Evolutionary conservation across 2,329 filamentous ascomycete species (phyloP).

Genomic region (Penicillium italicum): DNA sequence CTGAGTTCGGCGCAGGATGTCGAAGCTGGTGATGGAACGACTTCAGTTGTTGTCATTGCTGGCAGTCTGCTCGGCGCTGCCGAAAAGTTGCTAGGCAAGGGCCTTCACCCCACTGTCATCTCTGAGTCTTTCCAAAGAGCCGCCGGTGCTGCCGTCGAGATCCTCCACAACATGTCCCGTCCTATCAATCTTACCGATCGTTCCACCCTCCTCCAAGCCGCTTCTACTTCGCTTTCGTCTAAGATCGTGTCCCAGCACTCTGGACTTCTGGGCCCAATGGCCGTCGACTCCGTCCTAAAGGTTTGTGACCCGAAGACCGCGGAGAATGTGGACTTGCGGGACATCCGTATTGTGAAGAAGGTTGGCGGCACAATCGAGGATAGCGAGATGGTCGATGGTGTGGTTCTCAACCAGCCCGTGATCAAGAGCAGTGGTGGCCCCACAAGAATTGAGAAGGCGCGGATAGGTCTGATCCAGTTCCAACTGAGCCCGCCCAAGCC

Average conservation of each 20-base stretch:
- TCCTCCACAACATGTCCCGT: slow-evolving; percentile 92
- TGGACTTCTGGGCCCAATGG: slow-evolving; percentile 92
- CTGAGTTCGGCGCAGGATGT: slow-evolving; percentile 96
- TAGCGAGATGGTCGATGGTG: slow-evolving; percentile 91
- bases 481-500: slow-evolving; percentile 97
- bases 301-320: slow-evolving; percentile 94
- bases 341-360: slow-evolving; percentile 97
- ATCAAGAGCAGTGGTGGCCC: slow-evolving; percentile 92
- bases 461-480: slow-evolving; percentile 96
- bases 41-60: slow-evolving; percentile 95
- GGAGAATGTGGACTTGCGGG: slow-evolving; percentile 93
- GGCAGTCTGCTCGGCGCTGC: slow-evolving; percentile 91
- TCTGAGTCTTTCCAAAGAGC: slow-evolving; percentile 97
- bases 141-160: slow-evolving; percentile 79
- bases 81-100: slow-evolving; percentile 84
- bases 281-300: slow-evolving; percentile 92
- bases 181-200: slow-evolving; percentile 87
- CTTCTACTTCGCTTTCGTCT: slow-evolving; percentile 93
- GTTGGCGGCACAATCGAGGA: slow-evolving; percentile 97
- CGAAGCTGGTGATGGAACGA: slow-evolving; percentile 96
- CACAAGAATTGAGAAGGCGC: slow-evolving; percentile 91
- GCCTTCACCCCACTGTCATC: slow-evolving; percentile 94
- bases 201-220: slow-evolving; percentile 86
- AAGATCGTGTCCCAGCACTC: slow-evolving; percentile 99
- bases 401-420: slow-evolving; percentile 87